phyloP scores from a whole-genome alignment of 1,284 basidiomycete species.

The Ceratobasidium theobromae region DNA sequence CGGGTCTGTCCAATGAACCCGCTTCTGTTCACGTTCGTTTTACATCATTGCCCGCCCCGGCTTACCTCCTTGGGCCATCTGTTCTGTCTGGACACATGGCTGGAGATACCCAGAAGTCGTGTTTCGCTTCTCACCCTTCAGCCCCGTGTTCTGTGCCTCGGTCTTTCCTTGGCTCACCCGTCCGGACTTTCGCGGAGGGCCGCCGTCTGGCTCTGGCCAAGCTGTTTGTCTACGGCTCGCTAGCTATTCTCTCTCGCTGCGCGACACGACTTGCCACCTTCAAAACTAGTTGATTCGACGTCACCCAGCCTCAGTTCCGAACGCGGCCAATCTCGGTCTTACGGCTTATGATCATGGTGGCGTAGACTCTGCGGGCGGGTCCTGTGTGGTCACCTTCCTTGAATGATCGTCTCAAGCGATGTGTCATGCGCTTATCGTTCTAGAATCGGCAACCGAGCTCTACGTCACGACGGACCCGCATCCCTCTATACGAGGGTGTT shows the following conservation, averaged over 20 bases:
- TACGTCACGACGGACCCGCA: slow-evolving; percentile 5
- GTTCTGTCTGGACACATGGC: slow-evolving; percentile 21
- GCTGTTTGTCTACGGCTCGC: neutral
- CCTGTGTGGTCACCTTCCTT: slow-evolving; percentile 15
- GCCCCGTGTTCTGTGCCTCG: slow-evolving; percentile 7
- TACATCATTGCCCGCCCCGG: slow-evolving; percentile 2
- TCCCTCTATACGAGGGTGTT: neutral
- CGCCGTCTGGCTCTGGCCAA: neutral
- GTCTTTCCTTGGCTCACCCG: neutral
- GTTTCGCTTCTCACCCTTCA: slow-evolving; percentile 23
- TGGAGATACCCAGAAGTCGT: slow-evolving; percentile 8
- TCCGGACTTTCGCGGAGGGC: neutral
- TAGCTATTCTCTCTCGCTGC: no score
- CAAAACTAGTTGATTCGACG: no score
- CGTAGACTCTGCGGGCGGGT: neutral
- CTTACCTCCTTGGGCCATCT: slow-evolving; percentile 10
- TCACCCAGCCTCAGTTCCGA: no score
- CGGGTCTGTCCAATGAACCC: neutral
- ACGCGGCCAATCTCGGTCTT: no score
- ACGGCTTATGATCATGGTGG: neutral
- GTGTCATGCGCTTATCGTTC: slow-evolving; percentile 14
- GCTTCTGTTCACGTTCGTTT: slow-evolving; percentile 21
- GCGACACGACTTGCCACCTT: no score
- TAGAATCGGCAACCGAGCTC: slow-evolving; percentile 1
- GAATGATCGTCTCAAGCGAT: slow-evolving; percentile 14